These are phyloP conservation scores for Trichoderma erinaceum DNA, from an alignment of 495 filamentous ascomycete genomes.

Conservation along the genomic window DNA sequence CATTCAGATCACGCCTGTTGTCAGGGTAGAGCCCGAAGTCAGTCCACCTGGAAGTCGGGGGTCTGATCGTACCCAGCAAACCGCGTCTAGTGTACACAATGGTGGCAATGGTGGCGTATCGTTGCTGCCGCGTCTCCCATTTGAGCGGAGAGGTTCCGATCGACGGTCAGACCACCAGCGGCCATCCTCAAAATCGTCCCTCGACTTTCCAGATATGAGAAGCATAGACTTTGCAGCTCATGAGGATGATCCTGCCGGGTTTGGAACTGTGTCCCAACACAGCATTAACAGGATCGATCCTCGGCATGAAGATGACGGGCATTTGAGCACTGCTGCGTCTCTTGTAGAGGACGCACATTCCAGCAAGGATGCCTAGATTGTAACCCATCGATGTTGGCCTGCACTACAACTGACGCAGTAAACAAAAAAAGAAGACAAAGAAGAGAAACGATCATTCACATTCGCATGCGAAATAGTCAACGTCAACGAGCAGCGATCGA, in stretches of 20 bases:
- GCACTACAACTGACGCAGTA: not conserved
- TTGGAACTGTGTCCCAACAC: conserved; percentile 68
- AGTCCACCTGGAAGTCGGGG: conserved; percentile 6
- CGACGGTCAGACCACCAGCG: conserved; percentile 41
- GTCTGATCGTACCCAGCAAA: conserved; percentile 15
- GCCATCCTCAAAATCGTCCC: conserved; percentile 41
- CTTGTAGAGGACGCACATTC: conserved; percentile 32
- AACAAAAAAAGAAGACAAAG: not conserved
- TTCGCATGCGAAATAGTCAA: not conserved
- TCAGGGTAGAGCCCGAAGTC: conserved; percentile 14
- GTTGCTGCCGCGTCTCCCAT: conserved; percentile 50
- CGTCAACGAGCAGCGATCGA: not conserved
- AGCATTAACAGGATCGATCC: conserved; percentile 53
- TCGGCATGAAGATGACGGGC: conserved; percentile 29
- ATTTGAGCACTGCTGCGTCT: conserved; percentile 46
- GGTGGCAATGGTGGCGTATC: conserved; percentile 26
- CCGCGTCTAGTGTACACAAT: conserved; percentile 26
- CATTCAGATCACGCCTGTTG: conserved; percentile 20
- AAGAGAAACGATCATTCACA: not conserved
- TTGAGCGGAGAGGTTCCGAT: conserved; percentile 44
- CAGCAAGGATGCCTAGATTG: not conserved
- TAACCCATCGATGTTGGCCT: not conserved
- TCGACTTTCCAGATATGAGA: conserved; percentile 41
- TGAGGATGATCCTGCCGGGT: conserved; percentile 45
- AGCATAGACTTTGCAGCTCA: conserved; percentile 27